Conservation (phyloP, 768 basidiomycete genomes). For the Steccherinum ochraceum region DNA sequence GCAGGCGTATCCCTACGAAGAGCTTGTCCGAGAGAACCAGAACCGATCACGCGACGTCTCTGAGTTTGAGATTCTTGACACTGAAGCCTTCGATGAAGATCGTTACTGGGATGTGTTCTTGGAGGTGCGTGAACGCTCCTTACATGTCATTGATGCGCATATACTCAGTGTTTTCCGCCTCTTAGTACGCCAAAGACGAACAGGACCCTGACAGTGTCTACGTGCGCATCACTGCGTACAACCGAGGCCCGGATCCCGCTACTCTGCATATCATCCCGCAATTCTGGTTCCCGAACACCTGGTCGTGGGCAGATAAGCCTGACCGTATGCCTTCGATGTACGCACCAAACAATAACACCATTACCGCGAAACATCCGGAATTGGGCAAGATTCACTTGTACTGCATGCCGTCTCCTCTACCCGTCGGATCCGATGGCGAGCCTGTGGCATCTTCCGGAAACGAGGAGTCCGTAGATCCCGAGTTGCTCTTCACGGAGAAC, state of each 20-base stretch:
- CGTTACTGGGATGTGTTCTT: slow-evolving; percentile 98
- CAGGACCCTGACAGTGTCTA: slow-evolving; percentile 84
- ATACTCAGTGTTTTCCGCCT: slow-evolving; percentile 4
- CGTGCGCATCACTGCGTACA: slow-evolving; percentile 93
- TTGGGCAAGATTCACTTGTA: slow-evolving; percentile 79
- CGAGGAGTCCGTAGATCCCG: slow-evolving; percentile 70
- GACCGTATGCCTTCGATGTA: slow-evolving; percentile 50
- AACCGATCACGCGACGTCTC: slow-evolving; percentile 77
- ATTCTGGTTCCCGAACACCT: slow-evolving; percentile 96
- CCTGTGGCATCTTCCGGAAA: slow-evolving; percentile 34
- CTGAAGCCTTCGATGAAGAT: slow-evolving; percentile 86
- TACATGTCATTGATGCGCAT: slow-evolving; percentile 2
- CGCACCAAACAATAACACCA: slow-evolving; percentile 49
- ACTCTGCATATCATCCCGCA: slow-evolving; percentile 94
- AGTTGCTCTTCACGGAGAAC: slow-evolving; percentile 93
- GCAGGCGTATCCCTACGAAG: slow-evolving; percentile 85
- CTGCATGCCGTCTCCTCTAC: slow-evolving; percentile 88
- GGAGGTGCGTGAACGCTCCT: slow-evolving; percentile 53
- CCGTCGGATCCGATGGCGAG: slow-evolving; percentile 67
- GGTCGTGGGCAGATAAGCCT: slow-evolving; percentile 88
- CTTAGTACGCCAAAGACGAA: slow-evolving; percentile 94
- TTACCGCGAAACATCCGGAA: slow-evolving; percentile 67
- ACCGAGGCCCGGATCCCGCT: slow-evolving; percentile 92
- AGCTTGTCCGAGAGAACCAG: slow-evolving; percentile 81
- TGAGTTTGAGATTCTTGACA: slow-evolving; percentile 93